Evolutionary conservation across 2,329 filamentous ascomycete genomes (phyloP).

Genomic region (Corynespora cassiicola): DNA sequence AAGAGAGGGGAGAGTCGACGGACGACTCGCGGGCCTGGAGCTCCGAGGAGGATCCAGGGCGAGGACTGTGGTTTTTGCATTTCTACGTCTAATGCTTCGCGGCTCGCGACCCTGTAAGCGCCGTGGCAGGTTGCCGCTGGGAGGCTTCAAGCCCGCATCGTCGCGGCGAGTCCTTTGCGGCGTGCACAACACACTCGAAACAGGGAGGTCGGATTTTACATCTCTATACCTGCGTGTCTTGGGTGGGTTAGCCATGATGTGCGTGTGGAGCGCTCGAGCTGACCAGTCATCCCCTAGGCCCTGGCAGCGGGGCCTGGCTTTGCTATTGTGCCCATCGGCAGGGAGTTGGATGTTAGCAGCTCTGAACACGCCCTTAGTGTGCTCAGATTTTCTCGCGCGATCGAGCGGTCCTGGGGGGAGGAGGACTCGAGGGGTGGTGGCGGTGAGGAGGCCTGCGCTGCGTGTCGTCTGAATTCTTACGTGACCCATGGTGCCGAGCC

Average conservation of each 20-base stretch:
- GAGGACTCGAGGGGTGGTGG: constrained; percentile 4
- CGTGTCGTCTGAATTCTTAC: no score
- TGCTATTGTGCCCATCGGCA: no score
- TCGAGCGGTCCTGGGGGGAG: constrained; percentile 1
- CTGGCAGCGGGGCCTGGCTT: background rate
- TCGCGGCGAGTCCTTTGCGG: constrained; percentile 12
- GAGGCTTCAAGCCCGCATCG: constrained; percentile 18
- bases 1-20: constrained; percentile 17
- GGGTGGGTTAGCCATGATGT: constrained; percentile 26
- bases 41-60: constrained; percentile 6
- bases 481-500: no score
- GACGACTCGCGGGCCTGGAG: constrained; percentile 16
- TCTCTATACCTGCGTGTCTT: constrained; percentile 16
- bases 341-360: constrained; percentile 4
- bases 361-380: constrained; percentile 8
- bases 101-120: constrained; percentile 33
- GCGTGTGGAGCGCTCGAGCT: constrained; percentile 12
- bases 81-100: constrained; percentile 35
- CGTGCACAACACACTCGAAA: no score
- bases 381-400: constrained; percentile 6
- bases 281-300: constrained; percentile 14
- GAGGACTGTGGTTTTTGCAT: constrained; percentile 30
- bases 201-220: no score
- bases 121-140: constrained; percentile 20
- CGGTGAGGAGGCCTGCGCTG: constrained; percentile 11